These are phyloP conservation scores for Hordeum pubiflorum DNA, from an alignment of 202 grass and related monocot species.

Conservation along the genomic window DNA sequence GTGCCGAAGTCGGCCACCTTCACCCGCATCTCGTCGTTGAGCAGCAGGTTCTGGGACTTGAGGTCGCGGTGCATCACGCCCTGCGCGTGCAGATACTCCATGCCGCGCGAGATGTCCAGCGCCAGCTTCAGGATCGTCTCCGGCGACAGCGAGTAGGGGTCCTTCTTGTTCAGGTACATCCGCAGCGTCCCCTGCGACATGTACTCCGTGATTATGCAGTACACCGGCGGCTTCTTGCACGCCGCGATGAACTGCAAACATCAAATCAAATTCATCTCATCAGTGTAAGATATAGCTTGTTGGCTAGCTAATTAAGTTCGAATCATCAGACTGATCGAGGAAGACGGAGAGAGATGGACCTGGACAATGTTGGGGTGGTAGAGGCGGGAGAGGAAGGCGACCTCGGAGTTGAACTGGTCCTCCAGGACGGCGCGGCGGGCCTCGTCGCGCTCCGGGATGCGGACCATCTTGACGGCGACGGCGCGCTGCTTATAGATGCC, in stretches of 20 bases:
- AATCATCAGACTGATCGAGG: not conserved
- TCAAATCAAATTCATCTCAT: not conserved
- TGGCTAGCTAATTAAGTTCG: too few relatives aligned
- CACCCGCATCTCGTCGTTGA: constrained; percentile 95
- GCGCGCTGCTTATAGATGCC: constrained; percentile 95
- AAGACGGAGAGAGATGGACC: not conserved
- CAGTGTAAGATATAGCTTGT: too few relatives aligned
- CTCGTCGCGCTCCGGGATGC: constrained; percentile 93
- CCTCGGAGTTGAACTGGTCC: constrained; percentile 96
- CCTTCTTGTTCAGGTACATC: constrained; percentile 99
- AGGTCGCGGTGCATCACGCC: constrained; percentile 93
- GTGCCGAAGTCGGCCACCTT: constrained; percentile 97
- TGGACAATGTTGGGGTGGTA: constrained; percentile 77
- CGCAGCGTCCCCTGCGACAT: constrained; percentile 97
- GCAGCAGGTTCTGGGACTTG: constrained; percentile 92
- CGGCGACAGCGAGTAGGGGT: constrained; percentile 88
- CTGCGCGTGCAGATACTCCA: constrained; percentile 93
- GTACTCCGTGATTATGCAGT: constrained; percentile 99
- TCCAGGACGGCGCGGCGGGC: constrained; percentile 50
- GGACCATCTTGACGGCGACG: constrained; percentile 90
- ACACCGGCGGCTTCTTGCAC: constrained; percentile 88
- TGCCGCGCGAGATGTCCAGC: constrained; percentile 87
- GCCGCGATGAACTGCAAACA: constrained; percentile 75
- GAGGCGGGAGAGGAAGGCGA: constrained; percentile 86
- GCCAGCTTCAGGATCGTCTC: constrained; percentile 80